Conservation (phyloP, 805 yeast genomes). For the Pichia occidentalis region DNA sequence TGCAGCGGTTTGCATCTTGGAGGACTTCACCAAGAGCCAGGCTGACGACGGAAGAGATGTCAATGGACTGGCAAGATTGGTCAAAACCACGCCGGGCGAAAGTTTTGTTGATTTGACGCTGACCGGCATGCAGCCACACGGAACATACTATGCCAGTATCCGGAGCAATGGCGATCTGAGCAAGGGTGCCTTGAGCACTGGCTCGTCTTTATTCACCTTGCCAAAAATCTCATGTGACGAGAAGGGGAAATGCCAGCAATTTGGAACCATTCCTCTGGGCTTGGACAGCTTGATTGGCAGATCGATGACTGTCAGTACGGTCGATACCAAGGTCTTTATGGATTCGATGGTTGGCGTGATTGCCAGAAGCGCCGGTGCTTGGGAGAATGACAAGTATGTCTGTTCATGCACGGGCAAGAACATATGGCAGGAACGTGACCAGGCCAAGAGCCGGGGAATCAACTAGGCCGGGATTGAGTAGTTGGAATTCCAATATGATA, state of each 20-base stretch:
- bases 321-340: slow-evolving; percentile 33
- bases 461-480: slow-evolving; percentile 13
- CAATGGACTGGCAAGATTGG: slow-evolving; percentile 82
- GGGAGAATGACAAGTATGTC: slow-evolving; percentile 92
- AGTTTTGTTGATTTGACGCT: slow-evolving; percentile 70
- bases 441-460: slow-evolving; percentile 60
- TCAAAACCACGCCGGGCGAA: slow-evolving; percentile 49
- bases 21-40: slow-evolving; percentile 47
- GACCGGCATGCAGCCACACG: slow-evolving; percentile 55
- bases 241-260: slow-evolving; percentile 38
- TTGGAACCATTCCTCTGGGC: slow-evolving; percentile 39
- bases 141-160: slow-evolving; percentile 63
- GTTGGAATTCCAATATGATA: neutral
- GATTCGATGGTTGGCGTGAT: slow-evolving; percentile 73
- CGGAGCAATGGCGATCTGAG: slow-evolving; percentile 72
- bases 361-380: slow-evolving; percentile 93
- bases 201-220: slow-evolving; percentile 41
- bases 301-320: slow-evolving; percentile 43
- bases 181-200: slow-evolving; percentile 63
- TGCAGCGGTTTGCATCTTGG: slow-evolving; percentile 89
- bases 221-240: slow-evolving; percentile 31
- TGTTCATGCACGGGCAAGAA: slow-evolving; percentile 95
- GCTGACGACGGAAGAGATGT: slow-evolving; percentile 47
- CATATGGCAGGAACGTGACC: slow-evolving; percentile 88
- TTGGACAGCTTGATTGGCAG: slow-evolving; percentile 68